Evolutionary conservation across 2,329 filamentous ascomycete genomes (phyloP).

Genomic region (Graphilbum fragrans): DNA sequence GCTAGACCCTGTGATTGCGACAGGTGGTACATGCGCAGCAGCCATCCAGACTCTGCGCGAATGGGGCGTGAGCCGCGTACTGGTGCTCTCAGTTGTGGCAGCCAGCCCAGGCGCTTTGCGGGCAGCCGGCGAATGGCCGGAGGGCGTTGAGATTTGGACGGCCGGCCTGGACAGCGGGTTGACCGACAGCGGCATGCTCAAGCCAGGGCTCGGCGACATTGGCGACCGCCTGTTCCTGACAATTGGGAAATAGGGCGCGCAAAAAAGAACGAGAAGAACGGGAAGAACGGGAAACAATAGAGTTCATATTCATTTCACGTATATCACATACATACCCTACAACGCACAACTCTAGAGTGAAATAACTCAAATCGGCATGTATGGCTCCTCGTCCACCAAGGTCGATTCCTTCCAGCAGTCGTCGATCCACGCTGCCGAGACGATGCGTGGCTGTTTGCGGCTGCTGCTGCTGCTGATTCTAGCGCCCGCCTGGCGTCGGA

Average conservation of each 20-base stretch:
- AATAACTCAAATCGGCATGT: conserved; percentile 20
- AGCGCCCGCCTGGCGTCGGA: conserved; percentile 28
- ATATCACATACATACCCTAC: too few species aligned
- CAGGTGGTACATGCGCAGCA: conserved; percentile 77
- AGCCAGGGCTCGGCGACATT: conserved; percentile 80
- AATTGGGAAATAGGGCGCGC: conserved; percentile 55
- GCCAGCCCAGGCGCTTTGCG: conserved; percentile 57
- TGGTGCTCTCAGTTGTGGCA: conserved; percentile 65
- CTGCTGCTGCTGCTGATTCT: conserved; percentile 31
- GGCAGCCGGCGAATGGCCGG: conserved; percentile 68
- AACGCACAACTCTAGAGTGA: too few species aligned
- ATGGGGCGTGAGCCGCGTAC: conserved; percentile 77
- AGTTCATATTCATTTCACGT: too few species aligned
- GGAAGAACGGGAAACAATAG: not conserved
- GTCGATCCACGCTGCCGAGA: conserved; percentile 60
- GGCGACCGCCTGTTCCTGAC: conserved; percentile 85
- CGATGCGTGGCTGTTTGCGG: conserved; percentile 51
- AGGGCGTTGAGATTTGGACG: conserved; percentile 68
- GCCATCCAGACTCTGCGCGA: conserved; percentile 82
- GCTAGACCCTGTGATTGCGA: conserved; percentile 87
- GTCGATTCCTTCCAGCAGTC: conserved; percentile 73
- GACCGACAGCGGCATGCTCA: conserved; percentile 76
- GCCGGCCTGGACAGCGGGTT: conserved; percentile 66
- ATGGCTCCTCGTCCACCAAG: conserved; percentile 65
- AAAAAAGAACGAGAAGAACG: not conserved